Evolutionary conservation across 192 early-diverging fungal species (phyloP), one percentile per base, ranked within the genome.

Genomic region (Mortierella claussenii): DNA sequence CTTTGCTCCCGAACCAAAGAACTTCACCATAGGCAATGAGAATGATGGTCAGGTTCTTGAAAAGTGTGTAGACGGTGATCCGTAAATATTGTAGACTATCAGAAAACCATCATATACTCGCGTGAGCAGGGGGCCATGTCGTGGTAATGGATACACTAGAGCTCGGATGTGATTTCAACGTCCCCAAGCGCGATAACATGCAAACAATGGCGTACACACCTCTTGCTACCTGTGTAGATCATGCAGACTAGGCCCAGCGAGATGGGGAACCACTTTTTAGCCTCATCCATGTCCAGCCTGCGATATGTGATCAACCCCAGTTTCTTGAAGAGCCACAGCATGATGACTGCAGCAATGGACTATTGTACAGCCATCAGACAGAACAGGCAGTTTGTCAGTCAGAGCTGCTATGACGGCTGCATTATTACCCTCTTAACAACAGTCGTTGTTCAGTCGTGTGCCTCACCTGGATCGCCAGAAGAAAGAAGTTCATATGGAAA

Each of bases 21-120:
- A 89, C 90, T 80, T 99, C 97, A 45, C 90, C 93, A 68, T 95
- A 97, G 15, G 97, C 97, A 67, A 97, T 96, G 23, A 95, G 79
- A 74, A 99, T 97, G 70, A 99, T 99, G 42, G 97, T 99, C 67
- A 97, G 74, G 84, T 99, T 99, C 83, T 99, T 99, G 85, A 98
- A 99, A 60, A 99, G 91, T 28, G 97, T 99, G 69, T 97, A 98
- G 33, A 99, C 81, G 17, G 97, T 93, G 55, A 99, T 95, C 55
- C 91, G 87, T 37, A 99, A 86, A 80, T 89, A 97, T 74, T 97
- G 94, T 6, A 99, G 79, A 42, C 81, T 82, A 51, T 26, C 21
- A 33, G 13, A 44, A 3, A 44, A 57, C 4, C 34, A 28, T 24
- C 17, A 12, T 10, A 21, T 42, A 17, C 37, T 30, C 2, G 6